Evolutionary conservation across 2,329 filamentous ascomycete genomes (phyloP), one percentile per base, ranked within the genome.

Genomic region (Aspergillus melleus): DNA sequence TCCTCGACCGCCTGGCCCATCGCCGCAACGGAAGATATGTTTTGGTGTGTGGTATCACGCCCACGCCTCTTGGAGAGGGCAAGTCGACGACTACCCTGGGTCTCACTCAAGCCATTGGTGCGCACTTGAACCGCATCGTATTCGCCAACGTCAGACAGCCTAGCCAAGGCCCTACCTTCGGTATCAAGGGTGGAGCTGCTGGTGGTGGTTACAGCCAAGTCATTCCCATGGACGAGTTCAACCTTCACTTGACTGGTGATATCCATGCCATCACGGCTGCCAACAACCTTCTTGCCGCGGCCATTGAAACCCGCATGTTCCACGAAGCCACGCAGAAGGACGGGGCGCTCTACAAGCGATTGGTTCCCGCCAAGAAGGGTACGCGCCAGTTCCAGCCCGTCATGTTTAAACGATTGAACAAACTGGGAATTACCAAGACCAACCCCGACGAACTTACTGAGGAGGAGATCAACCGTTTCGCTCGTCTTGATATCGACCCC

Each of bases 211-310:
- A 98, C 86, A 96, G 92, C 76, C 95, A 99, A 77, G 95, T 99
- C 72, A 98, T 99, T 70, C 95, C 95, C 60, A 99, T 99, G 95
- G 95, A 99, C 70, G 95, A 99, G 77, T 99, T 99, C 83, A 99
- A 99, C 79, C 82, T 99, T 73, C 95, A 99, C 77, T 81, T 99
- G 71, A 99, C 95, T 57, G 95, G 95, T 70, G 95, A 99, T 75
- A 98, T 99, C 59, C 95, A 99, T 76, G 95, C 95, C 66, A 95
- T 99, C 72, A 92, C 92, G 55, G 94, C 94, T 29, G 95, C 95
- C 42, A 99, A 98, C 84, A 99, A 99, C 79, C 83, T 99, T 59
- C 86, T 99, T 49, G 94, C 95, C 49, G 95, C 95, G 57, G 95
- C 95, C 39, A 96, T 99, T 64, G 95, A 99, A 74, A 98, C 95